Base-by-base conservation (phyloP, 495 filamentous ascomycete genomes). In the Viridothelium virens region DNA sequence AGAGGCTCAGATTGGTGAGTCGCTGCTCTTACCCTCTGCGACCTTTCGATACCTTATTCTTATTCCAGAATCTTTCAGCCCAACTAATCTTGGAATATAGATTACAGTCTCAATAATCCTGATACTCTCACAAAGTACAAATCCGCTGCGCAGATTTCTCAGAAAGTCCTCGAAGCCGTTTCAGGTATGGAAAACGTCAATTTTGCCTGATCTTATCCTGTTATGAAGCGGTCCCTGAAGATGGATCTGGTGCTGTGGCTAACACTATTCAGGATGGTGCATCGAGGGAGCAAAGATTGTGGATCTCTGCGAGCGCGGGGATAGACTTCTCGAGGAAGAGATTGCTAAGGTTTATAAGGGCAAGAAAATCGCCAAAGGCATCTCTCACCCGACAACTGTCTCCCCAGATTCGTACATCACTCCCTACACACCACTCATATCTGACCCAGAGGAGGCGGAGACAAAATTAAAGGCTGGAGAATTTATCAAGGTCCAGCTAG, bases 101-200 rank as follows among this genome's bases (percentile, higher is more conserved):
- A 97, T 77, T 96, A 97, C 82, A 85, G 91, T 67, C 84, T 97
- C 74, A 90, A 89, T 79, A 98, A 97, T 83, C 92, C 94, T 62
- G 93, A 97, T 72, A 96, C 92, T 70, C 84, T 98, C 70, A 96
- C 95, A 76, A 98, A 97, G 82, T 98, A 98, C 83, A 97, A 96
- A 84, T 91, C 88, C 69, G 95, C 94, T 47, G 94, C 90, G 62
- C 82, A 86, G 71, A 97, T 98, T 79, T 94, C 94, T 46, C 90
- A 96, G 75, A 94, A 91, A 79, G 92, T 95, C 67, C 86, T 98
- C 48, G 90, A 92, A 67, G 87, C 88, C 67, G 92, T 98, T 67
- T 82, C 82, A 76, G 82, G 85, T 86, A 75, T 25, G 25, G 25
- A 25, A 25, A 25, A 25, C 25, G 25, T 25, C 25, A 25, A 25